Base-by-base conservation (phyloP, 495 filamentous ascomycete genomes). In the Lasiosphaeris hirsuta region DNA sequence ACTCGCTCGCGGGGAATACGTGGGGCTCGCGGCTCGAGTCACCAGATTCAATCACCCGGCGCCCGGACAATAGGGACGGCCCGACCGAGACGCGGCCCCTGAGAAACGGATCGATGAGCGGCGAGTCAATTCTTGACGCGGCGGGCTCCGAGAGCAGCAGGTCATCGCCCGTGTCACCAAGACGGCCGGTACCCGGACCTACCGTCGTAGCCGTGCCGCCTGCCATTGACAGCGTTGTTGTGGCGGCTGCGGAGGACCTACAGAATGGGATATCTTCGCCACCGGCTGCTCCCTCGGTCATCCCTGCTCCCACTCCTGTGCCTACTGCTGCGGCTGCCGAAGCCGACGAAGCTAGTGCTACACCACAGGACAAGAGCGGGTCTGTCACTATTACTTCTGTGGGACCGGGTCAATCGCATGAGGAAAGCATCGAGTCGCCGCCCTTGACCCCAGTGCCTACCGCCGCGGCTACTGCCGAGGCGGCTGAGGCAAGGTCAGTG, bases 121-220 rank as follows among this genome's bases (percentile, higher is more conserved):
- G 64, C 13, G 76, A 77, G 52, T 72, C 66, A 38, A 38, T 78
- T 11, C 70, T 77, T 14, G 72, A 78, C 51, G 70, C 62, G 4
- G 70, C 64, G 0, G 62, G 56, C 11, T 63, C 67, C 1, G 69
- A 71, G 35, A 73, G 69, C 39, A 64, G 50, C 1, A 36, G 65
- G 41, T 71, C 68, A 5, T 70, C 65, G 15, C 64, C 68, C 6
- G 52, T 34, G n/a, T 69, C 62, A 43, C 61, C 60, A 11, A 36
- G 34, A 48, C 45, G 18, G 30, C 23, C 23, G 5, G 23, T 30
- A 5, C 23, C 2, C 23, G 23, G 23, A 5, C 23, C 23, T 30
- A 30, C 23, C 23, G 5, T 30, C 23, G 5, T 5, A 5, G 23
- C 23, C 5, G 23, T 30, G 23, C 23, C 23, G 23, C 23, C 11